Evolutionary conservation across 192 early-diverging fungal genomes (phyloP).

Genomic region (Rhizophagus clarus): DNA sequence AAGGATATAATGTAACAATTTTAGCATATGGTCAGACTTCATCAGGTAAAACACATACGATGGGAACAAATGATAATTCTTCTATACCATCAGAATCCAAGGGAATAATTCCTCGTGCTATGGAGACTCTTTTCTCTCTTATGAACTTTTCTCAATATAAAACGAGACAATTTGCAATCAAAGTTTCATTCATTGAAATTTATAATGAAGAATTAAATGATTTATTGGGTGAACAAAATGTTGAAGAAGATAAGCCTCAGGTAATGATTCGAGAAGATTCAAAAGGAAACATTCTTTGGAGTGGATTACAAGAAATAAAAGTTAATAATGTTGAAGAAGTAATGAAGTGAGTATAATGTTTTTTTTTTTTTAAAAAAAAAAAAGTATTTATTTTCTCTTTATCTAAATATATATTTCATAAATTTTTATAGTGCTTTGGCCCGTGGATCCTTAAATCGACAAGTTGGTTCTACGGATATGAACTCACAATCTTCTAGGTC

Average conservation of each 20-base stretch:
- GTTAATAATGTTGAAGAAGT: constrained; percentile 75
- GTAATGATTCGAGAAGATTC: constrained; percentile 84
- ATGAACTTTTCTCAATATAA: constrained; percentile 38
- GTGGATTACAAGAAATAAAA: constrained; percentile 76
- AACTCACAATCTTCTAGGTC: constrained; percentile 93
- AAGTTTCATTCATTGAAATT: constrained; percentile 92
- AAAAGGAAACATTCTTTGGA: constrained; percentile 85
- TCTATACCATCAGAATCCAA: constrained; percentile 41
- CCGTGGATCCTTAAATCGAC: constrained; percentile 75
- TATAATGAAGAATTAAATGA: constrained; percentile 98
- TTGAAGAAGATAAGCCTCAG: constrained; percentile 55
- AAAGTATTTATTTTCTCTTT: not conserved
- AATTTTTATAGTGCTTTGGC: constrained; percentile 48
- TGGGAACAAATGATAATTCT: constrained; percentile 72
- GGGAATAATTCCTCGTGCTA: constrained; percentile 76
- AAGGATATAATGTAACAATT: constrained; percentile 92
- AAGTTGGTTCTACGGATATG: constrained; percentile 97
- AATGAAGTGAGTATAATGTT: constrained; percentile 51
- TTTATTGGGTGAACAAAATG: constrained; percentile 65
- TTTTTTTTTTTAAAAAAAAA: constrained; percentile 29
- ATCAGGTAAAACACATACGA: constrained; percentile 94
- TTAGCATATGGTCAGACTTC: constrained; percentile 95
- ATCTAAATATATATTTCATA: not conserved
- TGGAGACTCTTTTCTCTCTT: constrained; percentile 60
- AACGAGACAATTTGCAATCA: constrained; percentile 45